These are phyloP conservation scores for Globisporangium sylvaticum DNA, from an alignment of 352 stramenopile species.

Conservation along the genomic window DNA sequence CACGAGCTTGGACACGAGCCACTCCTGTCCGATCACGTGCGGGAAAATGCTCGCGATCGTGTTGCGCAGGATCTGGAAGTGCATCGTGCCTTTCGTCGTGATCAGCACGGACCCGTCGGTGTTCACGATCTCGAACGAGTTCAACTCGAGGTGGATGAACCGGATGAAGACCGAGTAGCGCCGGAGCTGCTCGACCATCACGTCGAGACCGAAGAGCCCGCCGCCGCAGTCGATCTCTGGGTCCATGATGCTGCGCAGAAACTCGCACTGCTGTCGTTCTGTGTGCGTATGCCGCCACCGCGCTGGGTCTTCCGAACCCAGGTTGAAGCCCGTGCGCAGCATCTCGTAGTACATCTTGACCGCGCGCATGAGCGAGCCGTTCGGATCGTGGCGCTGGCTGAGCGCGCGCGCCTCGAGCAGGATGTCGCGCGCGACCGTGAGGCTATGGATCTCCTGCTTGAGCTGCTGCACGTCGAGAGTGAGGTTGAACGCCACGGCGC, in stretches of 20 bases:
- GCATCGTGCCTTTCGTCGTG: constrained; percentile 14
- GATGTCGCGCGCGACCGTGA: constrained; percentile 17
- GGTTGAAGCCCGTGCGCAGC: constrained; percentile 1
- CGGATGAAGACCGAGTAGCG: constrained; percentile 25
- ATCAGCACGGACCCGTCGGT: constrained; percentile 22
- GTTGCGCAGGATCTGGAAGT: constrained; percentile 25
- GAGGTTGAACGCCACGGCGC: constrained; percentile 21
- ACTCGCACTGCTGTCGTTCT: constrained; percentile 14
- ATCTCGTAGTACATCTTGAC: constrained; percentile 12
- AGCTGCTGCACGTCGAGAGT: constrained; percentile 28
- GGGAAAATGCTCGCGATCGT: constrained; percentile 28
- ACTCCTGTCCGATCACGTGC: constrained; percentile 21
- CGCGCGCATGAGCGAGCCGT: constrained; percentile 10
- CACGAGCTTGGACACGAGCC: constrained; percentile 21
- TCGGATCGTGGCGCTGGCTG: not conserved
- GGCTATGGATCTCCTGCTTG: constrained; percentile 27
- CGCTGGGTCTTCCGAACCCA: not conserved
- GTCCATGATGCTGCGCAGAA: constrained; percentile 25
- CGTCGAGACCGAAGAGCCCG: constrained; percentile 18
- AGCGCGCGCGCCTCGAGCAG: constrained; percentile 10
- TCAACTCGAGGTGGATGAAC: constrained; percentile 23
- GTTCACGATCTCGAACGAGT: constrained; percentile 21
- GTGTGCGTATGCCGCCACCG: not conserved
- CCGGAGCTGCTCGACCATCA: constrained; percentile 29
- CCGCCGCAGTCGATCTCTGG: constrained; percentile 21